These are phyloP conservation scores for Nicotiana undulata DNA, from an alignment of 257 asterid species.

Conservation along the genomic window DNA sequence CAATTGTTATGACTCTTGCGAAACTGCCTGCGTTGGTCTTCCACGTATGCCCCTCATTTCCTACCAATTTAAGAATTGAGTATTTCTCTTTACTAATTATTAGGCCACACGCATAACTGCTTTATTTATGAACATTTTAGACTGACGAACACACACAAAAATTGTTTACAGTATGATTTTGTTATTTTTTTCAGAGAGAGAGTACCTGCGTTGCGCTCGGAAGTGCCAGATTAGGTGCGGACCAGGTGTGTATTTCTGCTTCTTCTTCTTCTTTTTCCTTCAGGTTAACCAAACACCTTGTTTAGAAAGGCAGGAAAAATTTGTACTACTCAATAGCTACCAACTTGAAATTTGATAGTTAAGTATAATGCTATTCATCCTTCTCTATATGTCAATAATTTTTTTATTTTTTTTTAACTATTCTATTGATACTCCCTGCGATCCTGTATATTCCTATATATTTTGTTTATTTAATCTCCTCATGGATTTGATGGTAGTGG, in stretches of 20 bases:
- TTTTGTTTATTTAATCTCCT: no score
- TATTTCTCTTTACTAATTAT: no score
- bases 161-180: background rate
- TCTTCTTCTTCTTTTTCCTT: no score
- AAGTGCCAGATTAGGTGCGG: constrained; percentile 44
- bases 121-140: no score
- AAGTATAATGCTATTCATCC: no score
- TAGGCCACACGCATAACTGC: no score
- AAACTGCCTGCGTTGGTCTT: constrained; percentile 32
- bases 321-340: background rate
- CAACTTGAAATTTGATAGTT: background rate
- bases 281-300: background rate
- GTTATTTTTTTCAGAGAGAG: constrained; percentile 24
- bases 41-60: constrained; percentile 13
- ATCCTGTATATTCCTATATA: background rate
- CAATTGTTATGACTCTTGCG: constrained; percentile 41
- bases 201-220: constrained; percentile 22
- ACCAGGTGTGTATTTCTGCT: constrained; percentile 31
- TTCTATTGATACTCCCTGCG: background rate
- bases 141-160: no score
- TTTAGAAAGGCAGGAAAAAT: background rate
- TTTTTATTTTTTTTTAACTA: no score
- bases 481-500: no score
- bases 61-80: no score
- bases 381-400: background rate